Percentiles rank a stretch among this genome's conserved stretches.
Evolutionary conservation across 2,329 filamentous ascomycete genomes (phyloP).

Genomic region (Ophiobolus disseminans): DNA sequence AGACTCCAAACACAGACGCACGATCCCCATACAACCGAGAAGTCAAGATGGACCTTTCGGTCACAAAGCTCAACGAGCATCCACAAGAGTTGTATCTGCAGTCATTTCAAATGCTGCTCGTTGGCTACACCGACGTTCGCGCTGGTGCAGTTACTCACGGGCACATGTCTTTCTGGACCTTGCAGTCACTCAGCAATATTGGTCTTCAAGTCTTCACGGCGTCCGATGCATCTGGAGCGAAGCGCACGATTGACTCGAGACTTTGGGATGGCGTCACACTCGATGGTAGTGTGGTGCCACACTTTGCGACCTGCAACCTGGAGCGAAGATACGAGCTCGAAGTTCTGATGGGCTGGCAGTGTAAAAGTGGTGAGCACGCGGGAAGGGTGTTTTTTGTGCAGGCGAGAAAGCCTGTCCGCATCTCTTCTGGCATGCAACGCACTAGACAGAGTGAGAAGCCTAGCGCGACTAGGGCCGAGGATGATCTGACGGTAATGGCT

Average conservation of each 20-base stretch:
- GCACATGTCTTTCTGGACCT: not conserved
- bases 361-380: constrained; percentile 3
- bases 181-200: not conserved
- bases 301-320: constrained; percentile 18
- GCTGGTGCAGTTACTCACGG: constrained; percentile 1
- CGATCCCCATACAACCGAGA: not conserved
- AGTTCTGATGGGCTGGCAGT: constrained; percentile 22
- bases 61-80: constrained; percentile 7
- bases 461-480: no score
- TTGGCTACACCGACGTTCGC: constrained; percentile 20
- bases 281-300: constrained; percentile 14
- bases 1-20: no score
- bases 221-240: not conserved
- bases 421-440: no score
- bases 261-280: constrained; percentile 3
- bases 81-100: constrained; percentile 15
- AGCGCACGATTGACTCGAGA: not conserved
- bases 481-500: no score
- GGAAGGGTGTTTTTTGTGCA: constrained; percentile 2
- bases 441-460: no score
- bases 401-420: no score
- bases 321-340: constrained; percentile 22
- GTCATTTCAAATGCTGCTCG: constrained; percentile 23
- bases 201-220: not conserved
- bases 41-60: constrained; percentile 10